phyloP scores from a whole-genome alignment of 2,329 filamentous ascomycete genomes.

The Sclerotinia subarctica region DNA sequence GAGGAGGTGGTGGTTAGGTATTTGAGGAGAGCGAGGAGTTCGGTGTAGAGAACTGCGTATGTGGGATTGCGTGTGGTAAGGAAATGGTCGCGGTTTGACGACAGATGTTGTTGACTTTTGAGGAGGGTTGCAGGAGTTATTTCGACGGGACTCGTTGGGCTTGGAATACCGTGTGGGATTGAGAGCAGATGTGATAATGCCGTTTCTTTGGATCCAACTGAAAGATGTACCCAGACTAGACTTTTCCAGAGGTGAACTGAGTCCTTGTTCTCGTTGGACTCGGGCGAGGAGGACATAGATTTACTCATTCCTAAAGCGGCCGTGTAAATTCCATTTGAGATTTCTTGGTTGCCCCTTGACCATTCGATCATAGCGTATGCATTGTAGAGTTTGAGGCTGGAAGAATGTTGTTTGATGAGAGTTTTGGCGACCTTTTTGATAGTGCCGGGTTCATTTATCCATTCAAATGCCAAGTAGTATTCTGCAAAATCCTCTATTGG shows the following conservation, averaged over 20 bases:
- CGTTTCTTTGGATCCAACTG: conserved; percentile 28
- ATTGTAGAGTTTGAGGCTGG: conserved; percentile 69
- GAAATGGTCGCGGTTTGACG: conserved; percentile 52
- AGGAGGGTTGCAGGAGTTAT: conserved; percentile 42
- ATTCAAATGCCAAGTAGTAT: conserved; percentile 69
- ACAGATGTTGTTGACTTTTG: conserved; percentile 53
- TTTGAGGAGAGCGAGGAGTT: conserved; percentile 61
- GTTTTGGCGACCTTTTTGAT: conserved; percentile 70
- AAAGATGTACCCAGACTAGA: conserved; percentile 35
- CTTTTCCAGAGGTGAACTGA: conserved; percentile 34
- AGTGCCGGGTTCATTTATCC: conserved; percentile 49
- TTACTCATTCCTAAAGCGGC: conserved; percentile 61
- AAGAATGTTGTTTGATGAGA: conserved; percentile 65
- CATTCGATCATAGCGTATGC: conserved; percentile 73
- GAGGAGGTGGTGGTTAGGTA: conserved; percentile 52
- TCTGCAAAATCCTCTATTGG: conserved; percentile 56
- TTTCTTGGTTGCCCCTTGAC: conserved; percentile 52
- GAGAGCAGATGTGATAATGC: conserved; percentile 43
- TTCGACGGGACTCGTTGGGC: conserved; percentile 32
- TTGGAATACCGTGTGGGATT: conserved; percentile 40
- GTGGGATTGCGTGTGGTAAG: conserved; percentile 49
- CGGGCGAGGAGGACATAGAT: conserved; percentile 36
- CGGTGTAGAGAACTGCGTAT: conserved; percentile 53
- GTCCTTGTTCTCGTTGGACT: conserved; percentile 37
- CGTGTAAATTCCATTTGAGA: conserved; percentile 62